phyloP scores from a whole-genome alignment of 2,329 filamentous ascomycete genomes.

The Teratosphaeria epicoccoides region DNA sequence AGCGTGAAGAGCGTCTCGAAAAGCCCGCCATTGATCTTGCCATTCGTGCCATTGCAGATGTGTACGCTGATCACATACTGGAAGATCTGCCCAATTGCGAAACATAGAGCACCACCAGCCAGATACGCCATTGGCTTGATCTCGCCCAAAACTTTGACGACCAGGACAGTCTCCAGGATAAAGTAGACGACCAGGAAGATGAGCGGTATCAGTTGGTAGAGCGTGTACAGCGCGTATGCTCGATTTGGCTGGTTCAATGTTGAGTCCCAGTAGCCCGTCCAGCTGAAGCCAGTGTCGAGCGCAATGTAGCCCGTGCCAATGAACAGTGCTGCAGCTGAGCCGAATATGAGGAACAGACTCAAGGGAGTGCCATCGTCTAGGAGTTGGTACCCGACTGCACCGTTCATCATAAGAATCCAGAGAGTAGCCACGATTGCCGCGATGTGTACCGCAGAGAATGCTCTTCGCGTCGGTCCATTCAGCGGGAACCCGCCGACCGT shows the following conservation, averaged over 20 bases:
- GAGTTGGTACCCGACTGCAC: conserved; percentile 82
- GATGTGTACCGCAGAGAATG: conserved; percentile 81
- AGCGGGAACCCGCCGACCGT: conserved; percentile 84
- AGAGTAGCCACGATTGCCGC: conserved; percentile 77
- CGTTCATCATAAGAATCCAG: conserved; percentile 89
- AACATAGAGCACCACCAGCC: conserved; percentile 60
- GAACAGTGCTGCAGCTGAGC: conserved; percentile 62
- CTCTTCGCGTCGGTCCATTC: conserved; percentile 57
- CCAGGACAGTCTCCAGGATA: conserved; percentile 69
- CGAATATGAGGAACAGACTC: conserved; percentile 64
- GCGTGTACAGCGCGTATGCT: conserved; percentile 79
- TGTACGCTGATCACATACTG: conserved; percentile 87
- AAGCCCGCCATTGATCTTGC: conserved; percentile 83
- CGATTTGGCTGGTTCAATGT: conserved; percentile 43
- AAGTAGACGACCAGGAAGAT: conserved; percentile 85
- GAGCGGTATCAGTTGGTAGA: conserved; percentile 83
- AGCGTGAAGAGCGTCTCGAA: conserved; percentile 93
- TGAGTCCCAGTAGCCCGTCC: conserved; percentile 66
- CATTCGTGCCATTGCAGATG: conserved; percentile 71
- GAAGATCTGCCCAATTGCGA: conserved; percentile 89
- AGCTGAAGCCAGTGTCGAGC: conserved; percentile 80
- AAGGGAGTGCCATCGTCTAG: conserved; percentile 85
- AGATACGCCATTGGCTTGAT: conserved; percentile 88
- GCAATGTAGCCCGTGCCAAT: conserved; percentile 92
- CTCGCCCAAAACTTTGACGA: conserved; percentile 78